Evolutionary conservation across 345 rosid genomes (phyloP).

Genomic region (Luvunga scandens): DNA sequence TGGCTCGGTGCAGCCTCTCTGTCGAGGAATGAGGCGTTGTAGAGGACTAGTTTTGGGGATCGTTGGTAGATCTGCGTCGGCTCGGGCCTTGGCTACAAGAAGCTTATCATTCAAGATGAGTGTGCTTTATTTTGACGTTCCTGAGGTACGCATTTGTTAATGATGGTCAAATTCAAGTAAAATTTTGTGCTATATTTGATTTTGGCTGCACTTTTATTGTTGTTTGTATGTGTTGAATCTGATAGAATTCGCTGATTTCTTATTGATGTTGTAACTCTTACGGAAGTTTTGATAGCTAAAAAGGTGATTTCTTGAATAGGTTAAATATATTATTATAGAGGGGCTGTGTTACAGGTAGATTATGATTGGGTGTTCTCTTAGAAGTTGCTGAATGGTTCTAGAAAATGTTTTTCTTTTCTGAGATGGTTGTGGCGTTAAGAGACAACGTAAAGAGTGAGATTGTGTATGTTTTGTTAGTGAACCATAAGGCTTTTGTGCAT

Average conservation of each 20-base stretch:
- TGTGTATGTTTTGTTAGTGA: neutral
- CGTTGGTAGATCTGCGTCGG: constrained; percentile 89
- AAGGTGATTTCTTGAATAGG: neutral
- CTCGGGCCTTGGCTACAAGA: constrained; percentile 68
- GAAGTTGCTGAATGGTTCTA: neutral
- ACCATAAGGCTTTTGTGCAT: neutral
- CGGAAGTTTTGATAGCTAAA: neutral
- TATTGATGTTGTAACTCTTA: neutral
- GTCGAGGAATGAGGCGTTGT: constrained; percentile 96
- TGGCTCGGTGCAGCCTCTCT: constrained; percentile 90
- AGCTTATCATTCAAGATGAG: constrained; percentile 98
- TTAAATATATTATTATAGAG: neutral
- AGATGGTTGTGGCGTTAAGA: neutral
- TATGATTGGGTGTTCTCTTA: neutral
- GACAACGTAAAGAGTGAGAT: neutral
- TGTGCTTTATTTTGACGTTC: constrained; percentile 88
- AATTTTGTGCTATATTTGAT: neutral
- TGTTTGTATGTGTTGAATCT: neutral
- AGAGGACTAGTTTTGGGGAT: constrained; percentile 94
- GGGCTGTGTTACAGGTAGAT: neutral
- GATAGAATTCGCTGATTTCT: neutral
- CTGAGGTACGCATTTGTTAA: constrained; percentile 45
- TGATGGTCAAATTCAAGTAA: neutral
- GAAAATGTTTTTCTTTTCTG: neutral
- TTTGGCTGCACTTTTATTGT: neutral